Conservation (phyloP, 176 grass and related monocot genomes). For the Carex kokanica region DNA sequence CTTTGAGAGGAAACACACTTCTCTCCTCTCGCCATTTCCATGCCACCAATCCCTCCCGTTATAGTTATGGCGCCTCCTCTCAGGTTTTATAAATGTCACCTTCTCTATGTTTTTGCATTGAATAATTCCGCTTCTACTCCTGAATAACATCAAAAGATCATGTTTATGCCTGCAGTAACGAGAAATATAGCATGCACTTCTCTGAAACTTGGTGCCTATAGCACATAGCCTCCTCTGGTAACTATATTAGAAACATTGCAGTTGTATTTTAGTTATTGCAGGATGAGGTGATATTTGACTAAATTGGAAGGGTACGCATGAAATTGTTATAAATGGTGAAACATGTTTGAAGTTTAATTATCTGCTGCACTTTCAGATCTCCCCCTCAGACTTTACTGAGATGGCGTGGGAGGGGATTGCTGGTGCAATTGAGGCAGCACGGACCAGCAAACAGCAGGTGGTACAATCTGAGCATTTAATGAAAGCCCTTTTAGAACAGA, state of each 20-base stretch:
- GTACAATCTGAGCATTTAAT: conserved; percentile 89
- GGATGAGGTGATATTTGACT: not conserved
- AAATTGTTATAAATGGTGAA: not conserved
- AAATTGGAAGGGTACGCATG: not conserved
- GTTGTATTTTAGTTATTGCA: not conserved
- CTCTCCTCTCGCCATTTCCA: conserved; percentile 27
- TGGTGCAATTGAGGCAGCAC: conserved; percentile 72
- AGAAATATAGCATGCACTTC: not conserved
- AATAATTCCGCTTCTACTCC: no score
- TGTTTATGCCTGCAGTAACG: not conserved
- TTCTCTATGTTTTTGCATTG: not conserved
- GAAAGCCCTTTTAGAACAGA: conserved; percentile 94
- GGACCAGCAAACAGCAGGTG: conserved; percentile 67
- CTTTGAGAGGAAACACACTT: not conserved
- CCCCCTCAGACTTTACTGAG: conserved; percentile 59
- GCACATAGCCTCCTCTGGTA: not conserved
- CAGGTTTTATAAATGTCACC: not conserved
- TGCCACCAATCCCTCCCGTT: conserved; percentile 6
- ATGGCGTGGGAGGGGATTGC: conserved; percentile 84
- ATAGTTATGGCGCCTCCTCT: conserved; percentile 8
- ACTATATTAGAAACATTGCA: not conserved
- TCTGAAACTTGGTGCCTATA: not conserved
- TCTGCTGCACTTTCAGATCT: conserved; percentile 36
- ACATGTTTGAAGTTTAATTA: conserved; percentile 5
- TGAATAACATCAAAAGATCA: not conserved